These are phyloP conservation scores for Botrytis sinoallii DNA, from an alignment of 2,329 filamentous ascomycete genomes.

Conservation along the genomic window DNA sequence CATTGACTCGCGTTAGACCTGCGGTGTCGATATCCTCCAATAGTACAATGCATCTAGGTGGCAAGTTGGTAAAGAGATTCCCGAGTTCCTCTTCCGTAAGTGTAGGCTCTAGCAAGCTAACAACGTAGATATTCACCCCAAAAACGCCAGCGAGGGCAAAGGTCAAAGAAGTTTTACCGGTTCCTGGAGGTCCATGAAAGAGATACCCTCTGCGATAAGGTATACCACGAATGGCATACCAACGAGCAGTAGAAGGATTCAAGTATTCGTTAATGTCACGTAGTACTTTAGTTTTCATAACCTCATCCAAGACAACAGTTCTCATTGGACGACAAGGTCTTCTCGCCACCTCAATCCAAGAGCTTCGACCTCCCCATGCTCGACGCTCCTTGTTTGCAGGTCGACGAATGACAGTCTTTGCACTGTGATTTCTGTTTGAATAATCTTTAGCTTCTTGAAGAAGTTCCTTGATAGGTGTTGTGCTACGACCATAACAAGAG, in stretches of 20 bases:
- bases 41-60: slow-evolving; percentile 61
- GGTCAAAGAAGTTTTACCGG: slow-evolving; percentile 67
- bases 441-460: slow-evolving; percentile 52
- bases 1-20: slow-evolving; percentile 48
- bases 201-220: slow-evolving; percentile 75
- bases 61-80: slow-evolving; percentile 57
- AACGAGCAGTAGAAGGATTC: slow-evolving; percentile 64
- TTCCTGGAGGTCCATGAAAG: slow-evolving; percentile 72
- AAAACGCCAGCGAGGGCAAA: slow-evolving; percentile 65
- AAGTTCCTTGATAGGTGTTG: slow-evolving; percentile 54
- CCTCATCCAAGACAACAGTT: slow-evolving; percentile 69
- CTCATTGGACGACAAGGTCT: slow-evolving; percentile 68
- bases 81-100: slow-evolving; percentile 61
- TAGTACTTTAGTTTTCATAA: slow-evolving; percentile 64
- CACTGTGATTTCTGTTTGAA: slow-evolving; percentile 51
- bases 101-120: slow-evolving; percentile 56
- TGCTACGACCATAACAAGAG: slow-evolving; percentile 51
- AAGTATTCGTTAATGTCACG: slow-evolving; percentile 76
- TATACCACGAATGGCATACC: slow-evolving; percentile 74
- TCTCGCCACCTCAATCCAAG: slow-evolving; percentile 56
- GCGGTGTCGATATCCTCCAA: slow-evolving; percentile 69
- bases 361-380: slow-evolving; percentile 44
- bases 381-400: slow-evolving; percentile 48
- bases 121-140: slow-evolving; percentile 63
- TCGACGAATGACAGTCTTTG: slow-evolving; percentile 57